phyloP scores from a whole-genome alignment of 2,329 filamentous ascomycete genomes.

The Cytospora schulzeri region DNA sequence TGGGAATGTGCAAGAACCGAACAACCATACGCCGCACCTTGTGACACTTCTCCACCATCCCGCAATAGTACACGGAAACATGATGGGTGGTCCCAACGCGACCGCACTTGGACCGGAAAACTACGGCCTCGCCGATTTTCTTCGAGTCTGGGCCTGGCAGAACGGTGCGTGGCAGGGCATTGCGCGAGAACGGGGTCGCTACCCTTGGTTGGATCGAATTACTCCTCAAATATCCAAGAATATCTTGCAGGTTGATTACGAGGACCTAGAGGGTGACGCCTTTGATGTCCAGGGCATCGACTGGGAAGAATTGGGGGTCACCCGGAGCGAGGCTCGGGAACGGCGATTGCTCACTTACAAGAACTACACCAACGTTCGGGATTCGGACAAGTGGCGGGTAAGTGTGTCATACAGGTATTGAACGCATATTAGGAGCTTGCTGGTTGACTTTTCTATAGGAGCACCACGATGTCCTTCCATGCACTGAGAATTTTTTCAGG shows the following conservation, averaged over 20 bases:
- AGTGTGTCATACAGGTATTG: constrained; percentile 36
- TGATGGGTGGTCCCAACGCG: constrained; percentile 39
- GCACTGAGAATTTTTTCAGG: constrained; percentile 55
- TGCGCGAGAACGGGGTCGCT: constrained; percentile 33
- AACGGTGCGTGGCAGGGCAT: constrained; percentile 33
- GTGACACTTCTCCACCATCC: constrained; percentile 14
- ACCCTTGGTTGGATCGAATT: constrained; percentile 40
- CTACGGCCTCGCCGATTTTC: constrained; percentile 51
- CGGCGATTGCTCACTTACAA: constrained; percentile 52
- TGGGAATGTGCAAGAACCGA: constrained; percentile 3
- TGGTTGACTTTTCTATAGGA: constrained; percentile 28
- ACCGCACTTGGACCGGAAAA: constrained; percentile 51
- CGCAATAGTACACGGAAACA: constrained; percentile 33
- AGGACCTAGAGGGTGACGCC: constrained; percentile 55
- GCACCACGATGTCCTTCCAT: constrained; percentile 40
- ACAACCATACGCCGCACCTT: constrained; percentile 10
- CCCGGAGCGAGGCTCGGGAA: constrained; percentile 50
- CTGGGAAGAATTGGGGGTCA: constrained; percentile 57
- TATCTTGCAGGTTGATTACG: constrained; percentile 37
- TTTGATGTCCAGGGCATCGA: constrained; percentile 63
- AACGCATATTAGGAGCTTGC: background rate
- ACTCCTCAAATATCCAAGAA: constrained; percentile 31
- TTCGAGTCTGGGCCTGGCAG: constrained; percentile 51
- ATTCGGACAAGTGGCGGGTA: constrained; percentile 52
- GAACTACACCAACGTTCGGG: constrained; percentile 59